Evolutionary conservation across 2,329 filamentous ascomycete species (phyloP).

Genomic region (Trichoderma semiorbis): DNA sequence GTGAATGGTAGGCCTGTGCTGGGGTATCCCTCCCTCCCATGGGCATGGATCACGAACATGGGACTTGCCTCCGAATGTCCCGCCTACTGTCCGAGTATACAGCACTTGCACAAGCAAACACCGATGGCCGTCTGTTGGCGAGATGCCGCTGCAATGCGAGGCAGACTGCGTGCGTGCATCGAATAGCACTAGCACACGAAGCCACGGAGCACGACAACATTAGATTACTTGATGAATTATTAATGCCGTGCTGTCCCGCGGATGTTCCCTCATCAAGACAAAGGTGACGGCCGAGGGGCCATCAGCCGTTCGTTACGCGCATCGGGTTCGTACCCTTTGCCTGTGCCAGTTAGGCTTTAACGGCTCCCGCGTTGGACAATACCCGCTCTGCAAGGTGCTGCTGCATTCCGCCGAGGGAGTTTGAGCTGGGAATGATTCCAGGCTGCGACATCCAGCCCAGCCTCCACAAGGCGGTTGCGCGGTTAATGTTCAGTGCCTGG

Average conservation of each 20-base stretch:
- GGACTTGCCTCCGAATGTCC: not conserved
- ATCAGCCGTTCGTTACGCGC: not conserved
- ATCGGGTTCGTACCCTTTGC: not conserved
- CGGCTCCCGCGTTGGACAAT: not conserved
- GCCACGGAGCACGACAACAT: not conserved
- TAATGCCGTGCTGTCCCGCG: not conserved
- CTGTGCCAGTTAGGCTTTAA: not conserved
- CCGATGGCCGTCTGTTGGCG: not conserved
- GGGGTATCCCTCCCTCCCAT: constrained; percentile 1
- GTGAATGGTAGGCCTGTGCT: not conserved
- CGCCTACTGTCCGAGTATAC: not conserved
- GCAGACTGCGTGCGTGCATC: not conserved
- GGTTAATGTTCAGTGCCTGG: not conserved
- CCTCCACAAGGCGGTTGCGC: not conserved
- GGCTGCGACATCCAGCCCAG: not conserved
- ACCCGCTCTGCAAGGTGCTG: constrained; percentile 2
- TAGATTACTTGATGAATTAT: not conserved
- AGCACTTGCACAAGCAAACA: not conserved
- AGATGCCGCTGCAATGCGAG: not conserved
- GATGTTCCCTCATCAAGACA: not conserved
- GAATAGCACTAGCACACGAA: not conserved
- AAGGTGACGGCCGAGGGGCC: not conserved
- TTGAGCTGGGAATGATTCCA: not conserved
- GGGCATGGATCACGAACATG: not conserved
- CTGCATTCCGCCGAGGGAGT: not conserved